Conservation (phyloP, 257 asterid genomes). For the Lithospermum erythrorhizon region DNA sequence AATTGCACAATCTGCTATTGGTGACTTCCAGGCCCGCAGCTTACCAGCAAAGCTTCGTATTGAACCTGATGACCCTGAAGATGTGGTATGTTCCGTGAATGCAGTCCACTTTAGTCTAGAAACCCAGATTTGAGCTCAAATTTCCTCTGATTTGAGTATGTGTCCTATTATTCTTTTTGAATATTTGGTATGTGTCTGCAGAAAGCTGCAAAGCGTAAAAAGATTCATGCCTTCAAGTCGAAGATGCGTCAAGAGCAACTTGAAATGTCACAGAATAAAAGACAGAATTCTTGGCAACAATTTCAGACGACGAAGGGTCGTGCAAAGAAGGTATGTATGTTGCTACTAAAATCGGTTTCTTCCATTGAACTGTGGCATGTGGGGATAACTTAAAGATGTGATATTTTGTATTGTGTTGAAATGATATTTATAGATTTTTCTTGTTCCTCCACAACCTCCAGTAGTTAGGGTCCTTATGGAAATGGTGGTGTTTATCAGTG, state of each 20-base stretch:
- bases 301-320: conserved; percentile 89
- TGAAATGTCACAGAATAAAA: conserved; percentile 86
- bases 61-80: conserved; percentile 89
- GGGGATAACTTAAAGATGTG: neutral
- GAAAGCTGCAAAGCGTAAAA: conserved; percentile 88
- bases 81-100: conserved; percentile 56
- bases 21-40: conserved; percentile 58
- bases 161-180: neutral
- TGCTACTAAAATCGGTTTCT: neutral
- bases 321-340: conserved; percentile 63
- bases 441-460: neutral
- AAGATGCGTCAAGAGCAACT: conserved; percentile 89
- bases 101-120: neutral
- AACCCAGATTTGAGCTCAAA: neutral
- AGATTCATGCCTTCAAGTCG: conserved; percentile 87
- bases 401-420: neutral
- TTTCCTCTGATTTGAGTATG: neutral
- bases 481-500: neutral
- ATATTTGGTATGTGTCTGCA: conserved; percentile 14
- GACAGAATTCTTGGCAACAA: conserved; percentile 98
- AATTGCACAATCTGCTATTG: conserved; percentile 72
- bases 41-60: conserved; percentile 81
- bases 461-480: neutral
- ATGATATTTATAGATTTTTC: too few species aligned
- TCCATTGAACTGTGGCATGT: neutral